Base-by-base conservation (phyloP, 2,329 filamentous ascomycete genomes). In the Fonsecaea multimorphosa region DNA sequence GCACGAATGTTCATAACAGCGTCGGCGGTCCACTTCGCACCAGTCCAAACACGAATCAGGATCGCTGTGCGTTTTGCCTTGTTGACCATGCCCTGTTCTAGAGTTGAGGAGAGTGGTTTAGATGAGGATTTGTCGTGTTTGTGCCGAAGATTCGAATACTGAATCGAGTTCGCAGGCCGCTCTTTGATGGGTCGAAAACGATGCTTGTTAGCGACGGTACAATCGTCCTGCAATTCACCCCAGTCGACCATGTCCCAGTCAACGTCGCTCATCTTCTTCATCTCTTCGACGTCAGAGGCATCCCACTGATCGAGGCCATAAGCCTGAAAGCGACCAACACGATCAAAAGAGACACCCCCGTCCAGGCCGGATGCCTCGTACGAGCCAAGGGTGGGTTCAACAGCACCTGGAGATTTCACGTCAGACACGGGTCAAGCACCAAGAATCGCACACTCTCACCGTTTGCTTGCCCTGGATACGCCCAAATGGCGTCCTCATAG, bases 1-100 rank as follows among this genome's bases (percentile, higher is more conserved):
- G 93, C 89, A 32, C 93, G 89, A 38, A 97, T 78, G 73, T 92
- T 92, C 77, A 93, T 87, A 56, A 94, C 83, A 73, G 95, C 91
- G 73, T 96, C 91, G 49, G 90, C 86, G 9, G 87, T 87, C 83
- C 92, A 97, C 8, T 86, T 73, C 71, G 91, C 96, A 71, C 91
- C 90, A 70, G 89, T 87, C 91, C 91, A 97, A 57, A 90, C 90
- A 27, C 93, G 86, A 27, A 97, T 85, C 0, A 97, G 86, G 5
- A 97, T 84, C 2, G 91, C 93, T 0, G 91, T 94, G 24, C 91
- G 85, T 49, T 73, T 72, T 14, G 66, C 66, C 57, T 73, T 73
- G 52, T 67, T 72, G 62, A 70, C 64, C 22, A 70, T 64, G n/a
- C 68, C 68, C 8, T 70, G 66, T 36, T 71, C 69, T n/a, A 69